These are phyloP conservation scores for Chamaecrista fasciculata DNA, from an alignment of 306 rosid genomes.

Conservation along the genomic window DNA sequence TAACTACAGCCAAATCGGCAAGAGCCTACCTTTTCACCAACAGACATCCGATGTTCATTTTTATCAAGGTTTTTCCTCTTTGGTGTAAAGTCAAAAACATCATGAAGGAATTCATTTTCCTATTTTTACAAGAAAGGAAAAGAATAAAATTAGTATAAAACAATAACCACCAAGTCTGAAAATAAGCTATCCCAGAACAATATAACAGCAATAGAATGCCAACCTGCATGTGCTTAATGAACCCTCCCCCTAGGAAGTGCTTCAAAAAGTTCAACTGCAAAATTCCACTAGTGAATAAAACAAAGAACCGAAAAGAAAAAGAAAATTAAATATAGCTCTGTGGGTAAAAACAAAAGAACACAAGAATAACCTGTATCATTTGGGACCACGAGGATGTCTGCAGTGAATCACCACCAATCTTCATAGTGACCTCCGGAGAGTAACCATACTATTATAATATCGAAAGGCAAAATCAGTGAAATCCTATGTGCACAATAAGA, in stretches of 20 bases:
- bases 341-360: neutral
- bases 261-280: slow-evolving; percentile 71
- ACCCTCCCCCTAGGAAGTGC: slow-evolving; percentile 79
- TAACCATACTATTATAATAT: slow-evolving; percentile 54
- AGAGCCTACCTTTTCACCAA: slow-evolving; percentile 59
- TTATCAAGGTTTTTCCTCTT: slow-evolving; percentile 51
- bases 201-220: slow-evolving; percentile 9
- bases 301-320: no score
- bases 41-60: slow-evolving; percentile 58
- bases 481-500: neutral
- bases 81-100: slow-evolving; percentile 64
- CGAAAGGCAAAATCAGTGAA: slow-evolving; percentile 17
- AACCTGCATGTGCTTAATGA: slow-evolving; percentile 86
- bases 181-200: neutral
- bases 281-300: neutral
- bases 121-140: slow-evolving; percentile 26
- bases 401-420: slow-evolving; percentile 67
- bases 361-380: slow-evolving; percentile 60
- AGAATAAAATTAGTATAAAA: neutral
- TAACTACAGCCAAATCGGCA: neutral
- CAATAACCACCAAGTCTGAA: neutral
- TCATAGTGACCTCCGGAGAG: slow-evolving; percentile 59
- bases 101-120: slow-evolving; percentile 82
- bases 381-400: slow-evolving; percentile 69
- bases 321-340: neutral